Evolutionary conservation across 768 basidiomycete genomes (phyloP).

Genomic region (Termitomyces sp.): DNA sequence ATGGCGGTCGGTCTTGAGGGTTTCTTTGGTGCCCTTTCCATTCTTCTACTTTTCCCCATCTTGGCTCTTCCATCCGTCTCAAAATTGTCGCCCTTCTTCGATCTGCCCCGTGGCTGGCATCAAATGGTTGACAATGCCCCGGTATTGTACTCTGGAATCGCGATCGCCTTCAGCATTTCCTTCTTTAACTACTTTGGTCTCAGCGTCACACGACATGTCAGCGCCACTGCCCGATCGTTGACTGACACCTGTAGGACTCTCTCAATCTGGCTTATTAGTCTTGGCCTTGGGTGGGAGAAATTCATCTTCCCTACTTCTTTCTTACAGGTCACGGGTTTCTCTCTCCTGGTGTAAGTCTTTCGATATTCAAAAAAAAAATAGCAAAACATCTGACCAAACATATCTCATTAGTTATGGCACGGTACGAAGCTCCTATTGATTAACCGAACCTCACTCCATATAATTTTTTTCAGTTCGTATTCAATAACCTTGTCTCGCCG

Average conservation of each 20-base stretch:
- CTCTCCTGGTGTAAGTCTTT: slow-evolving; percentile 74
- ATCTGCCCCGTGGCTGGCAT: slow-evolving; percentile 83
- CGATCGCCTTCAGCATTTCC: slow-evolving; percentile 73
- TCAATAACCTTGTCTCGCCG: slow-evolving; percentile 74
- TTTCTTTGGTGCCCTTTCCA: slow-evolving; percentile 80
- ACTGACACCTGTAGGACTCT: slow-evolving; percentile 96
- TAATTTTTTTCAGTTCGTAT: slow-evolving; percentile 62
- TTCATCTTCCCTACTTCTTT: slow-evolving; percentile 79
- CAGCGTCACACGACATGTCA: slow-evolving; percentile 89
- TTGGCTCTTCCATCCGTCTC: slow-evolving; percentile 68
- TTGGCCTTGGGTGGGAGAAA: slow-evolving; percentile 88
- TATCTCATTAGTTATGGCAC: slow-evolving; percentile 70
- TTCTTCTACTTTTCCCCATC: slow-evolving; percentile 77
- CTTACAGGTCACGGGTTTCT: slow-evolving; percentile 82
- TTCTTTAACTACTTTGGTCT: slow-evolving; percentile 89
- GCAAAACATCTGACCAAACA: slow-evolving; percentile 7
- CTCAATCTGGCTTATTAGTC: slow-evolving; percentile 92
- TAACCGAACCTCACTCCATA: slow-evolving; percentile 5
- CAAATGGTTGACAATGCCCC: slow-evolving; percentile 81
- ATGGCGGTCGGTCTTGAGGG: slow-evolving; percentile 96
- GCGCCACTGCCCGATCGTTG: slow-evolving; percentile 86
- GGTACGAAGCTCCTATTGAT: slow-evolving; percentile 35
- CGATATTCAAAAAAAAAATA: background rate
- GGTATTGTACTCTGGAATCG: slow-evolving; percentile 65
- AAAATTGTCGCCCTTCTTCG: slow-evolving; percentile 70